A percentile compares a stretch with the other conserved stretches of the same genome.
These are phyloP conservation scores for Mucuna pruriens DNA, from an alignment of 306 rosid species.

Conservation along the genomic window DNA sequence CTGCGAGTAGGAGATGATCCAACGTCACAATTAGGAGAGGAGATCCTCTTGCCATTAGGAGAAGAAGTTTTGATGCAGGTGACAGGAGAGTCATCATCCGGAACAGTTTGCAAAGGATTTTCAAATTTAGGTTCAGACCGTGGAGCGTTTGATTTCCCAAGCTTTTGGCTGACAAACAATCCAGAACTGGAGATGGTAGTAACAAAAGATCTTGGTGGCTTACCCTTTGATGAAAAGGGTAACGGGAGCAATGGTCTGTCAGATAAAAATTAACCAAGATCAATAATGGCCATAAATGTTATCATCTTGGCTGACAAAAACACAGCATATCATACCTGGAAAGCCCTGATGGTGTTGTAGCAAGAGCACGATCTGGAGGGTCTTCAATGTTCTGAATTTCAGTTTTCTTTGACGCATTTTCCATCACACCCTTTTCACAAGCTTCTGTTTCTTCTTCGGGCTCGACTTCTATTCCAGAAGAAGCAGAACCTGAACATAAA, in stretches of 20 bases:
- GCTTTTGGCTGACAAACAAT: slow-evolving; percentile 54
- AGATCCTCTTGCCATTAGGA: slow-evolving; percentile 87
- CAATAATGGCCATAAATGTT: slow-evolving; percentile 25
- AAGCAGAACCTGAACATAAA: slow-evolving; percentile 58
- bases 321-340: slow-evolving; percentile 59
- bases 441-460: slow-evolving; percentile 77
- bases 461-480: slow-evolving; percentile 59
- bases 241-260: slow-evolving; percentile 61
- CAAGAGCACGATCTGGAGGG: slow-evolving; percentile 53
- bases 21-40: slow-evolving; percentile 66
- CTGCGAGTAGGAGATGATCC: slow-evolving; percentile 68
- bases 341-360: slow-evolving; percentile 64
- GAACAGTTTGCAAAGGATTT: slow-evolving; percentile 46
- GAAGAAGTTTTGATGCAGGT: slow-evolving; percentile 72
- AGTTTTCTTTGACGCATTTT: slow-evolving; percentile 50
- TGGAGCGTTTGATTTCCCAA: slow-evolving; percentile 57
- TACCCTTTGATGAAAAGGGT: slow-evolving; percentile 72
- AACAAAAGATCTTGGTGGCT: slow-evolving; percentile 68
- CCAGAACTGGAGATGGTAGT: slow-evolving; percentile 63
- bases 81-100: slow-evolving; percentile 62
- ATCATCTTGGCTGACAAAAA: slow-evolving; percentile 27
- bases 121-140: slow-evolving; percentile 55
- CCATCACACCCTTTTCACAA: slow-evolving; percentile 51
- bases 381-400: slow-evolving; percentile 64
- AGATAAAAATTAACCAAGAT: slow-evolving; percentile 18